A percentile compares a stretch with the other conserved stretches of the same genome.
These are phyloP conservation scores for Yarrowia divulgata DNA, from an alignment of 805 yeast genomes.

Conservation along the genomic window DNA sequence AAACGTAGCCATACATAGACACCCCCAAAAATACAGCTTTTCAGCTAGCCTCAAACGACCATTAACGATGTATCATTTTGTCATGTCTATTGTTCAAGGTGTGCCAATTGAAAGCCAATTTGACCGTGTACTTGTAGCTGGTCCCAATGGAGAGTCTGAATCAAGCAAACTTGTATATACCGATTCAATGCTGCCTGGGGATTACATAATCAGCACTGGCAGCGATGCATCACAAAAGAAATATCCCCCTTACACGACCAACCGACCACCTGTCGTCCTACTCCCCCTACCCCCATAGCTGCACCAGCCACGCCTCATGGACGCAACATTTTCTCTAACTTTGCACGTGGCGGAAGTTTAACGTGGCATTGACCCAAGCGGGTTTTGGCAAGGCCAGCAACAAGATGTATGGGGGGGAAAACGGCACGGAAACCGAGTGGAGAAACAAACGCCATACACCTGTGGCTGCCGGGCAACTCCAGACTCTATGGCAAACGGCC, in stretches of 20 bases:
- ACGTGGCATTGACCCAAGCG: slow-evolving; percentile 34
- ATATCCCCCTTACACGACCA: too few relatives aligned
- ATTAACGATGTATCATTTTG: neutral
- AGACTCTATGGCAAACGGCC: neutral
- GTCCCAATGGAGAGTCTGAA: neutral
- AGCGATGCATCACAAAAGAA: too few relatives aligned
- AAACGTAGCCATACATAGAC: too few relatives aligned
- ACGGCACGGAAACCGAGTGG: neutral
- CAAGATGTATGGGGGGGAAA: neutral
- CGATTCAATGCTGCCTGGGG: neutral
- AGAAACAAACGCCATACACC: neutral
- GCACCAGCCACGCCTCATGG: slow-evolving; percentile 32
- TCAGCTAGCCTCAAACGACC: neutral
- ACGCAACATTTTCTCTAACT: slow-evolving; percentile 16
- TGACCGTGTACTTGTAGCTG: neutral
- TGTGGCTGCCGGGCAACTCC: neutral
- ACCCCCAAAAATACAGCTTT: neutral
- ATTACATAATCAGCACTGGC: too few relatives aligned
- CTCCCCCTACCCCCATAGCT: neutral
- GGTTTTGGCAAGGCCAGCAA: neutral
- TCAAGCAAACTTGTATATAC: neutral
- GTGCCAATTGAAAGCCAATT: slow-evolving; percentile 5
- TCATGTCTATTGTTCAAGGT: neutral
- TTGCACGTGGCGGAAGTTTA: slow-evolving; percentile 38
- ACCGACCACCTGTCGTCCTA: too few relatives aligned